Evolutionary conservation across 805 yeast species (phyloP), one percentile per base, ranked within the genome.

Genomic region (Metschnikowia cerradonensis): DNA sequence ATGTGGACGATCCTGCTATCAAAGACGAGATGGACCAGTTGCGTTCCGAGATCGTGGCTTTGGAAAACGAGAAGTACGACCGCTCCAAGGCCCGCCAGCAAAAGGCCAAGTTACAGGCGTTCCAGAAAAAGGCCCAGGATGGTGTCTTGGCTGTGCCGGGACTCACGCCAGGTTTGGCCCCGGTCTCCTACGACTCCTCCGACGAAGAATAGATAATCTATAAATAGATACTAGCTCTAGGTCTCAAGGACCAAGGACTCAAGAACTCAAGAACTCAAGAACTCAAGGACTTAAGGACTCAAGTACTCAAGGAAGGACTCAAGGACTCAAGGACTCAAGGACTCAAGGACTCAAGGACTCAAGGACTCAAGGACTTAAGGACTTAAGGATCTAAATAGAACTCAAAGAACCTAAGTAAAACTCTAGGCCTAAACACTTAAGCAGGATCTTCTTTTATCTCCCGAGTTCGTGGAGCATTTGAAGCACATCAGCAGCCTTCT

Each of bases 81-180:
- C 70, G 70, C 51, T 50, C 60, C 15, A 60, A 61, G 49, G 61
- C 59, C 32, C 58, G 52, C 56, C 53, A 50, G 41, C 52, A 52
- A 23, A 51, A 54, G 37, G 60, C 58, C 47, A 55, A 58, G 41
- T 52, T 53, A 50, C 52, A 58, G 33, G 66, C 64, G 7, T 67
- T 68, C 52, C 66, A 72, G 45, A 65, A 68, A 31, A 76, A 75
- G 60, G 64, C 77, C 47, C 65, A 73, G 50, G 67, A 69, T 46
- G 82, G 81, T 19, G 59, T 63, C 35, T 66, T 77, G 54, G 66
- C 79, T 3, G 68, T 70, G 53, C 79, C 88, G 38, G 92, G 94
- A 26, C 73, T 88, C 49, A 88, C 95, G 0, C 95, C 94, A 0
- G 95, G 95, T 54, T 76, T 88, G 66, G 95, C 94, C 1, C 94